Evolutionary conservation across 306 rosid species (phyloP).

Genomic region (Ammopiptanthus mongolicus): DNA sequence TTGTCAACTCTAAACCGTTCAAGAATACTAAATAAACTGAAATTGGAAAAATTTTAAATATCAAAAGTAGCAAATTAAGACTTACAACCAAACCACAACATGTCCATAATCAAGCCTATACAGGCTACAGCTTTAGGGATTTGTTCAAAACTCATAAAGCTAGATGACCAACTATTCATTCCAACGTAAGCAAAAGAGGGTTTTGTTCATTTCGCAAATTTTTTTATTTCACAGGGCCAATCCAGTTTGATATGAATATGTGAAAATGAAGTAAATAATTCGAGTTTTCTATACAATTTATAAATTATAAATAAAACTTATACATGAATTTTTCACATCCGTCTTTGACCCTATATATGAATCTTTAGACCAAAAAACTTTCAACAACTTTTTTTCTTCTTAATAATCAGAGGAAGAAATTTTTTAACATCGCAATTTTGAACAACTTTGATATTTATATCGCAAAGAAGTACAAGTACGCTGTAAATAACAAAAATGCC

Average conservation of each 20-base stretch:
- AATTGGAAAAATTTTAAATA: neutral
- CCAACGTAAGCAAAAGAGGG: neutral
- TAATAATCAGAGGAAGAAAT: too few relatives aligned
- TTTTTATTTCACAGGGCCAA: neutral
- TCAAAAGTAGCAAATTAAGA: neutral
- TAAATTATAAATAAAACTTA: too few relatives aligned
- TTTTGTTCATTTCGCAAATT: neutral
- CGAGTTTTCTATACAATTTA: too few relatives aligned
- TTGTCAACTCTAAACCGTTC: neutral
- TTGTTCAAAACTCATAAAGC: neutral
- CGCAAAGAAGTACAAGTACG: too few relatives aligned
- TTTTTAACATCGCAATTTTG: too few relatives aligned
- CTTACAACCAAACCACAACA: neutral
- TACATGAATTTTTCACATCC: too few relatives aligned
- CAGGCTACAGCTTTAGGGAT: neutral
- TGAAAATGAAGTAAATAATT: too few relatives aligned
- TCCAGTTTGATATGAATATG: neutral
- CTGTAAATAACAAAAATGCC: too few relatives aligned
- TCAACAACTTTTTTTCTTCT: too few relatives aligned
- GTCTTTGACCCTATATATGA: too few relatives aligned
- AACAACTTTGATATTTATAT: too few relatives aligned
- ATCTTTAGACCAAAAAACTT: too few relatives aligned
- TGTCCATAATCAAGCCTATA: neutral
- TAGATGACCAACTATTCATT: neutral
- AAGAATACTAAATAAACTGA: neutral